Conservation (phyloP, 1,139 yeast species). For the Saccharomyces hybrid region DNA sequence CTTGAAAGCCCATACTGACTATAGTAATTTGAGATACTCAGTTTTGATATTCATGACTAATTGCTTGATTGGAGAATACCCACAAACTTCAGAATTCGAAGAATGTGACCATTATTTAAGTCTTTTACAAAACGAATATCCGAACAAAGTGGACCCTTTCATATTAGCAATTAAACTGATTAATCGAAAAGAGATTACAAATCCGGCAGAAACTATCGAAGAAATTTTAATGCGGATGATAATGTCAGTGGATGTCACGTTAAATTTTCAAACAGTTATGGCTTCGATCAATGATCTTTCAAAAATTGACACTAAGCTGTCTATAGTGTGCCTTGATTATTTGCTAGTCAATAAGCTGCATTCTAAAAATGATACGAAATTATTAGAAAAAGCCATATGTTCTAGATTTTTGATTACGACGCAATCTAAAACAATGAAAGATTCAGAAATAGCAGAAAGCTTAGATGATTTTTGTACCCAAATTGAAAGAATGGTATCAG, state of each 20-base stretch:
- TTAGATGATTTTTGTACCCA: constrained; percentile 10
- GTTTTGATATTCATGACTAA: constrained; percentile 11
- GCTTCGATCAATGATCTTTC: constrained; percentile 20
- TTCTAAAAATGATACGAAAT: constrained; percentile 10
- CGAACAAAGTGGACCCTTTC: constrained; percentile 20
- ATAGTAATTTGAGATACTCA: constrained; percentile 13
- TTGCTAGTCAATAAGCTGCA: constrained; percentile 17
- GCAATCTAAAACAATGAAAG: constrained; percentile 15
- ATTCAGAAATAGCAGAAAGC: constrained; percentile 12
- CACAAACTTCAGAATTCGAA: neutral
- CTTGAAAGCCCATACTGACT: constrained; percentile 16
- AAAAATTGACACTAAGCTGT: constrained; percentile 9
- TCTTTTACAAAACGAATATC: constrained; percentile 16
- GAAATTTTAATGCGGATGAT: constrained; percentile 22
- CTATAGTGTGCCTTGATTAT: constrained; percentile 19
- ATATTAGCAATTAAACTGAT: constrained; percentile 12
- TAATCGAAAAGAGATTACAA: constrained; percentile 5
- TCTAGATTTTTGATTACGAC: constrained; percentile 18
- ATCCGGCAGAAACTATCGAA: constrained; percentile 8
- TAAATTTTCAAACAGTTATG: constrained; percentile 14
- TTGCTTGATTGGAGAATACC: constrained; percentile 9
- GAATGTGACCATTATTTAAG: constrained; percentile 9
- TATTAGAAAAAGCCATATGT: constrained; percentile 14
- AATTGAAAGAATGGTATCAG: constrained; percentile 11
- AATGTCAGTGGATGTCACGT: constrained; percentile 11